A percentile compares a stretch with the other conserved stretches of the same genome.
These are phyloP conservation scores for Cryoendolithus antarcticus DNA, from an alignment of 2,329 filamentous ascomycete genomes.

Conservation along the genomic window DNA sequence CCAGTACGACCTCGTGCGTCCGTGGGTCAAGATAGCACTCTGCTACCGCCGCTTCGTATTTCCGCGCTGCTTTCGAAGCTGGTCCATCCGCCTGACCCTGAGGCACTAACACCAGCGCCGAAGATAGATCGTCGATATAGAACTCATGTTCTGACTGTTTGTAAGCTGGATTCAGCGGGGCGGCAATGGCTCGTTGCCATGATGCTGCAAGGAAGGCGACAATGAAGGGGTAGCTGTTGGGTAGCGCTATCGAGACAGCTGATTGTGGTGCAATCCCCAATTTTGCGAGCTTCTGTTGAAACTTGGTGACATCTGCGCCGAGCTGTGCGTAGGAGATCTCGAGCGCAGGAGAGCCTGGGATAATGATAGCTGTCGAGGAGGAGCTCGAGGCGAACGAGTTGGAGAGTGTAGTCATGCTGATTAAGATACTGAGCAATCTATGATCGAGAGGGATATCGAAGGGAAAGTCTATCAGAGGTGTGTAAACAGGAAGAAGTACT, in stretches of 20 bases:
- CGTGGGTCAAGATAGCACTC: slow-evolving; percentile 65
- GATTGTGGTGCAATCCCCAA: slow-evolving; percentile 57
- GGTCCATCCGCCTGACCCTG: slow-evolving; percentile 55
- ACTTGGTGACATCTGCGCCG: slow-evolving; percentile 50
- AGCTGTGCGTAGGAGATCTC: slow-evolving; percentile 59
- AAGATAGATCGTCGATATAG: slow-evolving; percentile 73
- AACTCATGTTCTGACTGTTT: slow-evolving; percentile 86
- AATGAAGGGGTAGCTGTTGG: slow-evolving; percentile 80
- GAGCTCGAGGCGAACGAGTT: too few species aligned
- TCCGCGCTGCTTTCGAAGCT: slow-evolving; percentile 63
- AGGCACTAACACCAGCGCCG: slow-evolving; percentile 65
- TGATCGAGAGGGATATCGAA: too few species aligned
- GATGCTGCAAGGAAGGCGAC: slow-evolving; percentile 73
- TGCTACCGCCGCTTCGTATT: slow-evolving; percentile 69
- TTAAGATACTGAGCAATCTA: too few species aligned
- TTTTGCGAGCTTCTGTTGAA: slow-evolving; percentile 65
- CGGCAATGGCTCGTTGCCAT: slow-evolving; percentile 70
- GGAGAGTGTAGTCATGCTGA: too few species aligned
- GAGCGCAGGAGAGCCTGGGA: slow-evolving; percentile 55
- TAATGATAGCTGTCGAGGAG: slow-evolving; percentile 53
- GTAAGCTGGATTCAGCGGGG: slow-evolving; percentile 76
- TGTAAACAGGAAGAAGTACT: too few species aligned
- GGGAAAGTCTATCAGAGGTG: too few species aligned
- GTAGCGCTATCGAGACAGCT: slow-evolving; percentile 71
- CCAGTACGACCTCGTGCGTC: slow-evolving; percentile 55